Conservation (phyloP, 2,329 filamentous ascomycete species). For the Nothomitra cinnamomea region DNA sequence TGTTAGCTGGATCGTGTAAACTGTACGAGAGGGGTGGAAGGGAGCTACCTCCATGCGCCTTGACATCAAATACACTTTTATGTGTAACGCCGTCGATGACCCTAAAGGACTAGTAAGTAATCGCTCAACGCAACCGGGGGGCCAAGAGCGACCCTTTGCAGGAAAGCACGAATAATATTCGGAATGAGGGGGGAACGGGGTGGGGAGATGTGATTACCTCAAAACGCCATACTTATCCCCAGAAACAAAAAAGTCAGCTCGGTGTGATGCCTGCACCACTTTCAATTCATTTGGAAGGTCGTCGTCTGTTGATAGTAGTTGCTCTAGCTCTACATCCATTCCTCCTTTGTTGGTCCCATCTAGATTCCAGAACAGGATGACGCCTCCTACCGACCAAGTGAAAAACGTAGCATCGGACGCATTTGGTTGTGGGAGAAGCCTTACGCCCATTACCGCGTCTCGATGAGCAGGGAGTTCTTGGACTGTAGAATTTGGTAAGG, state of each 20-base stretch:
- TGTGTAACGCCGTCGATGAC: conserved; percentile 47
- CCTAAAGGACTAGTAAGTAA: conserved; percentile 18
- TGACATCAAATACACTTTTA: conserved; percentile 49
- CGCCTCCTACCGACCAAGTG: conserved; percentile 74
- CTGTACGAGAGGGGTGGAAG: background rate
- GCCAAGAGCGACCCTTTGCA: background rate
- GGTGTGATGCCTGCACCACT: conserved; percentile 38
- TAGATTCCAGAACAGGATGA: conserved; percentile 65
- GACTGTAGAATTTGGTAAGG: conserved; percentile 16
- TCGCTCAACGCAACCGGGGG: background rate
- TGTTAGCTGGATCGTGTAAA: background rate
- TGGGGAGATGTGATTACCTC: conserved; percentile 22
- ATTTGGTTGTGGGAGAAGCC: conserved; percentile 43
- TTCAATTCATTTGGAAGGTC: conserved; percentile 38
- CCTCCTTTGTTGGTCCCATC: conserved; percentile 51
- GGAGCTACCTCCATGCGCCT: conserved; percentile 51
- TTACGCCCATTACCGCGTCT: conserved; percentile 51
- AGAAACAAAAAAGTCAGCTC: conserved; percentile 52
- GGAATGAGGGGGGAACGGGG: no score
- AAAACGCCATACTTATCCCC: conserved; percentile 81
- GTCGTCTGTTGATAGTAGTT: conserved; percentile 28
- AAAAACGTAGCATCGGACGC: conserved; percentile 54
- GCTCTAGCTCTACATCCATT: conserved; percentile 53
- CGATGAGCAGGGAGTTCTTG: conserved; percentile 36
- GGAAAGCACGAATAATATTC: no score